Evolutionary conservation across 192 early-diverging fungal species (phyloP).

Genomic region (Chytriomyces sp.): DNA sequence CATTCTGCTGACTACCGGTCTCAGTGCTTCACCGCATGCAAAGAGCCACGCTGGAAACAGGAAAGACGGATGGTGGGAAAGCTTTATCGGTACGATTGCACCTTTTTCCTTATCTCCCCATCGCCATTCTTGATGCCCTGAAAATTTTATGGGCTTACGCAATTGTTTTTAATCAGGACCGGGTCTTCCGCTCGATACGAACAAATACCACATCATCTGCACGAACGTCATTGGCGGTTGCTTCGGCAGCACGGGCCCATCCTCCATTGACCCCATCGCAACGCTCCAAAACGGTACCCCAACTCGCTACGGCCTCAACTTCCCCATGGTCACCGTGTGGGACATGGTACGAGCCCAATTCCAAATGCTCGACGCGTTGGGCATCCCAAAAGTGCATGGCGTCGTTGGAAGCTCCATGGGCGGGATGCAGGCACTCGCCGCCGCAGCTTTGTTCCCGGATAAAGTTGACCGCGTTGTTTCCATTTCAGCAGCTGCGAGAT

Average conservation of each 20-base stretch:
- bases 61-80: constrained; percentile 94
- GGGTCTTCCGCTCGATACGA: constrained; percentile 86
- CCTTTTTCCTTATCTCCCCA: not conserved
- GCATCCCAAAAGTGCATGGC: constrained; percentile 82
- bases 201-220: constrained; percentile 94
- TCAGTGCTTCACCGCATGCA: constrained; percentile 90
- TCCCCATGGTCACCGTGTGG: constrained; percentile 62
- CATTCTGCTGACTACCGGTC: constrained; percentile 49
- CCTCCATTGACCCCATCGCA: constrained; percentile 75
- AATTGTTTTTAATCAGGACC: constrained; percentile 61
- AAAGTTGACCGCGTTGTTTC: constrained; percentile 77
- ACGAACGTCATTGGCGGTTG: constrained; percentile 96
- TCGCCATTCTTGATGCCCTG: no score
- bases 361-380: constrained; percentile 78
- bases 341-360: constrained; percentile 96
- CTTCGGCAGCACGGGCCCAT: constrained; percentile 94
- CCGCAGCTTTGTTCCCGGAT: constrained; percentile 82
- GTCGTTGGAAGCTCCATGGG: constrained; percentile 92
- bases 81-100: constrained; percentile 73
- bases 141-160: no score
- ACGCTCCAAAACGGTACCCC: constrained; percentile 35
- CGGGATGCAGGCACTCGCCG: constrained; percentile 92
- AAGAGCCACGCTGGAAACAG: constrained; percentile 81
- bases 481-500: constrained; percentile 91
- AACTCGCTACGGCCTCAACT: constrained; percentile 73